These are phyloP conservation scores for Spongispora temasekensis DNA, from an alignment of 1,284 basidiomycete species.

Conservation along the genomic window DNA sequence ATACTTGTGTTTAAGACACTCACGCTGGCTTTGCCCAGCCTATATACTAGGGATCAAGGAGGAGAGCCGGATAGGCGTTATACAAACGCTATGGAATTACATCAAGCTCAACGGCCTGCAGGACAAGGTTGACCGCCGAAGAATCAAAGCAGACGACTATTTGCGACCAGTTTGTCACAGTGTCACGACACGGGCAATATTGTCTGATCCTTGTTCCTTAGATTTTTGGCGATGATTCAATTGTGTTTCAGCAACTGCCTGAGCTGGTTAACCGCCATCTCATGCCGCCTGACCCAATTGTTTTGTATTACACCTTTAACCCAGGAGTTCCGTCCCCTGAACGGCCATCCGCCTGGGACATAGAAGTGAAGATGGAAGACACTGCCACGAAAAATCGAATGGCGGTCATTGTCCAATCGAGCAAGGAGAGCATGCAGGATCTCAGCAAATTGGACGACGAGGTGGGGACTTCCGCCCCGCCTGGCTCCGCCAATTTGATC, in stretches of 20 bases:
- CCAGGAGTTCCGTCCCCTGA: slow-evolving; percentile 60
- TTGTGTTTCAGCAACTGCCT: slow-evolving; percentile 82
- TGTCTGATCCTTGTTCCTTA: slow-evolving; percentile 28
- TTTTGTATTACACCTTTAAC: slow-evolving; percentile 79
- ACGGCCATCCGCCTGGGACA: slow-evolving; percentile 77
- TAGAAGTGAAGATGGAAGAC: slow-evolving; percentile 91
- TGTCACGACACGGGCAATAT: background rate
- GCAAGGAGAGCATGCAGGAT: slow-evolving; percentile 67
- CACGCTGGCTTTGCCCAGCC: slow-evolving; percentile 37
- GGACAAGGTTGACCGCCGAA: slow-evolving; percentile 85
- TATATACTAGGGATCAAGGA: slow-evolving; percentile 81
- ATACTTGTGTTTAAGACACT: slow-evolving; percentile 8
- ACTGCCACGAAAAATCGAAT: slow-evolving; percentile 73
- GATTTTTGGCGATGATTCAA: slow-evolving; percentile 67
- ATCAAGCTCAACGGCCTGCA: slow-evolving; percentile 87
- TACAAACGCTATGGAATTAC: slow-evolving; percentile 91
- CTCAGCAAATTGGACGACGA: slow-evolving; percentile 86
- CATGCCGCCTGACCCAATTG: slow-evolving; percentile 77
- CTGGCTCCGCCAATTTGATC: slow-evolving; percentile 15
- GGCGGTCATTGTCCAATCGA: slow-evolving; percentile 73
- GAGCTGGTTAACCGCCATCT: slow-evolving; percentile 86
- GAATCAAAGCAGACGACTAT: slow-evolving; percentile 77
- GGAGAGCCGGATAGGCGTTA: slow-evolving; percentile 80
- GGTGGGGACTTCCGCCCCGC: slow-evolving; percentile 45
- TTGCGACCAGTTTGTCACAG: slow-evolving; percentile 56